Evolutionary conservation across 1,284 basidiomycete species (phyloP).

Genomic region (Ustilago sp.): DNA sequence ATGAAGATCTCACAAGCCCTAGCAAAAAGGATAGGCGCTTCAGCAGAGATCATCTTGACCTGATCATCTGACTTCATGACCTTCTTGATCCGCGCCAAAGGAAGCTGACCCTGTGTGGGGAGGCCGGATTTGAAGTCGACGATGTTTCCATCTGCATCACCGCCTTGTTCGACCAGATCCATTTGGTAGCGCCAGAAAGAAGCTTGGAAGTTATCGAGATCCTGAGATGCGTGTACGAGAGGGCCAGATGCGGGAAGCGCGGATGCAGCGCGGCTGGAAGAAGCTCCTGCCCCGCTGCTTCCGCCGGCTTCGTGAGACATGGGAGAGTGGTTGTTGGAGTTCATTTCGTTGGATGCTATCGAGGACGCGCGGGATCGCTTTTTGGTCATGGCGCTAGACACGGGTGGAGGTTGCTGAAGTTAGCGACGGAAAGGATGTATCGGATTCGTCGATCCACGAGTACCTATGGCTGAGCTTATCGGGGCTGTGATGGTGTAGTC

Average conservation of each 20-base stretch:
- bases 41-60: constrained; percentile 69
- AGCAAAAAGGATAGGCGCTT: constrained; percentile 68
- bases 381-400: constrained; percentile 29
- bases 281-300: constrained; percentile 17
- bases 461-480: background rate
- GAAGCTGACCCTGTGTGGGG: constrained; percentile 62
- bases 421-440: background rate
- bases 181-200: constrained; percentile 65
- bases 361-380: constrained; percentile 51
- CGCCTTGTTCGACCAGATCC: constrained; percentile 62
- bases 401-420: background rate
- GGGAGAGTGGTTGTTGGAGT: constrained; percentile 10
- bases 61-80: constrained; percentile 69
- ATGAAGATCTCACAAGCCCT: constrained; percentile 70
- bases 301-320: constrained; percentile 8
- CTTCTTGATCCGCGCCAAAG: constrained; percentile 68
- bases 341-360: constrained; percentile 34
- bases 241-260: constrained; percentile 35
- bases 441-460: background rate
- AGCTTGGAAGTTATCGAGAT: constrained; percentile 58
- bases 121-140: constrained; percentile 62
- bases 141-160: constrained; percentile 57
- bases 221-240: constrained; percentile 47
- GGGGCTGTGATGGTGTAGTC: background rate
- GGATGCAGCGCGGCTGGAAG: constrained; percentile 27